Evolutionary conservation across 257 asterid genomes (phyloP), one percentile per base, ranked within the genome.

Genomic region (Agastache rugosa): DNA sequence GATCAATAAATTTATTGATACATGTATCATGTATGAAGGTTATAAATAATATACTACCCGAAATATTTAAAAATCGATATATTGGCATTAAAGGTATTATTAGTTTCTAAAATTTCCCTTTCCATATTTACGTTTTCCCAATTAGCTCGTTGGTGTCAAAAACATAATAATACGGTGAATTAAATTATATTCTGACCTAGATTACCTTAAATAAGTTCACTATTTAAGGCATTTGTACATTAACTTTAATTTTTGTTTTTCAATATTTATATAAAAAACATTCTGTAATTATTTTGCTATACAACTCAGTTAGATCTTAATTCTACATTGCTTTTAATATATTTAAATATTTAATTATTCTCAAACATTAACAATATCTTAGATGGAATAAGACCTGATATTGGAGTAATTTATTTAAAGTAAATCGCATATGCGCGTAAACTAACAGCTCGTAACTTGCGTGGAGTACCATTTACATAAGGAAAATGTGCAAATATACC

Each of bases 361-460:
- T 51, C 23, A 17, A 9, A 17, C 27, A 51, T 51, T 11, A 51
- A 11, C 9, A 51, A 11, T 51, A 51, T 19, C 5, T 17, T 17
- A 19, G 23, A 19, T 19, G 59, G 59, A 51, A 51, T 51, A 5
- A 17, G 42, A 60, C 29, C 44, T 27, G 42, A 25, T 27, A 25
- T 27, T 27, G 19, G 1, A 53, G 0, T 6, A 27, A 59, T 25
- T 1, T 60, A 60, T 29, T 29, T 29, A 60, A 29, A 29, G 44
- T 60, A 60, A 25, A 29, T 59, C 65, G 42, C 22, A 16, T 29
- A 27, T 59, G 20, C 44, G 5, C 44, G 10, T 59, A 6, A 29
- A 60, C 0, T 12, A 60, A 60, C 65, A 60, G 65, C 65, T 58
- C 63, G 25, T 20, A n/a, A n/a, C n/a, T n/a, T n/a, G n/a, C n/a